phyloP scores from a whole-genome alignment of 1,284 basidiomycete genomes.

The Malassezia slooffiae region DNA sequence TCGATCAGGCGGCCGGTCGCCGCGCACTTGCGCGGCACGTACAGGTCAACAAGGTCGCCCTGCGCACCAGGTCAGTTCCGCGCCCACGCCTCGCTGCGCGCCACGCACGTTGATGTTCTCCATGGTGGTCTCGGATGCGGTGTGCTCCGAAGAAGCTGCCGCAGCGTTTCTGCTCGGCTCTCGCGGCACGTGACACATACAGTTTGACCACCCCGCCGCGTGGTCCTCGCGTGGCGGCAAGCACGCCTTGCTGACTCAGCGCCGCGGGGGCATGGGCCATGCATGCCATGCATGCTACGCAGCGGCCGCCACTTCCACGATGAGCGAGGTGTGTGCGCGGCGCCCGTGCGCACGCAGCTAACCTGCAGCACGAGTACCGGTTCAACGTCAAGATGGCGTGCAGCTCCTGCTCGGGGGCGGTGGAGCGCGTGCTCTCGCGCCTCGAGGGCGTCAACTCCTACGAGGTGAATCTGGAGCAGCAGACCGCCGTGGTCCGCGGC shows the following conservation, averaged over 20 bases:
- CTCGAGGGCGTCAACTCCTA: slow-evolving; percentile 50
- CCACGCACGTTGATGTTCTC: slow-evolving; percentile 18
- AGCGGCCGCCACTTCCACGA: too few species aligned
- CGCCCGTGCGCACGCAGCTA: too few species aligned
- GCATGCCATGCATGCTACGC: too few species aligned
- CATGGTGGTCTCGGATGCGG: slow-evolving; percentile 6
- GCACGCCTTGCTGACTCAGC: background rate
- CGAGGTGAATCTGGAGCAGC: slow-evolving; percentile 58
- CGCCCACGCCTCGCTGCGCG: too few species aligned
- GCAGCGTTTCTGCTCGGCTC: too few species aligned
- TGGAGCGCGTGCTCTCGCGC: slow-evolving; percentile 61
- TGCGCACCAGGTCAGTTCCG: slow-evolving; percentile 46
- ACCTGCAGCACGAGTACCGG: slow-evolving; percentile 49
- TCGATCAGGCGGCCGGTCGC: slow-evolving; percentile 80
- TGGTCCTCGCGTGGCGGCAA: background rate
- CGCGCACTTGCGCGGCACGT: slow-evolving; percentile 93
- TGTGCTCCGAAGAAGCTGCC: background rate
- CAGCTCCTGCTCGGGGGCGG: slow-evolving; percentile 66
- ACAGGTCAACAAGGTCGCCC: slow-evolving; percentile 99
- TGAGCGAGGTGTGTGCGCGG: too few species aligned
- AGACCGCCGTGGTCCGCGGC: slow-evolving; percentile 62
- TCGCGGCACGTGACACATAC: slow-evolving; percentile 12
- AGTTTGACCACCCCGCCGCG: slow-evolving; percentile 4
- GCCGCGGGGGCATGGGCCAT: too few species aligned
- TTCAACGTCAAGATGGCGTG: slow-evolving; percentile 71